Conservation (phyloP, 768 basidiomycete genomes). For the Hypholoma sublateritium region DNA sequence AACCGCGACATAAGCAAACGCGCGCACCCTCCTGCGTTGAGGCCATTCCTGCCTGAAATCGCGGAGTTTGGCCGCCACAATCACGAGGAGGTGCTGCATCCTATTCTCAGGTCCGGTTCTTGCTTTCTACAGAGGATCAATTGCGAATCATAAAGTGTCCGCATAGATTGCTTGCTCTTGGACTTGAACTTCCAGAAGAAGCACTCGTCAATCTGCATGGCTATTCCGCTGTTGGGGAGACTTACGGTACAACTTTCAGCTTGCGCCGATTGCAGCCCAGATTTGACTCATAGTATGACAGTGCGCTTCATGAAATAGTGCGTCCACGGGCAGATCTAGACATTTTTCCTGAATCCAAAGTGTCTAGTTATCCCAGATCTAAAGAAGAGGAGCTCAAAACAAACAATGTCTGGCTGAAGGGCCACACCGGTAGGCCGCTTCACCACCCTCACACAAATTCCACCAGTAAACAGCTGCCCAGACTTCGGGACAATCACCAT, state of each 20-base stretch:
- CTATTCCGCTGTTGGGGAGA: slow-evolving; percentile 40
- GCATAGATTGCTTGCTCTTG: slow-evolving; percentile 46
- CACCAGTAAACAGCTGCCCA: slow-evolving; percentile 3
- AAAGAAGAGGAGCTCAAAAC: slow-evolving; percentile 49
- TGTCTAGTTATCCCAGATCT: slow-evolving; percentile 45
- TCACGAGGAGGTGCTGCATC: slow-evolving; percentile 51
- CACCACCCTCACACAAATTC: neutral
- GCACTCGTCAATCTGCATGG: slow-evolving; percentile 47
- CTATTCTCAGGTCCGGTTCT: slow-evolving; percentile 37
- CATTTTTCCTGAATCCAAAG: neutral
- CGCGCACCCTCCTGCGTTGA: slow-evolving; percentile 47
- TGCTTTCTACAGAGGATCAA: neutral
- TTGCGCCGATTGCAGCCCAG: neutral
- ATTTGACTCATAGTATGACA: slow-evolving; percentile 16
- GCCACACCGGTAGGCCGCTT: slow-evolving; percentile 46
- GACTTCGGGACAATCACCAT: slow-evolving; percentile 59
- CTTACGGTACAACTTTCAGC: slow-evolving; percentile 30
- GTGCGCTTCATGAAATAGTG: slow-evolving; percentile 72
- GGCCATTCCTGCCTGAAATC: slow-evolving; percentile 54
- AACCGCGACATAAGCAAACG: slow-evolving; percentile 47
- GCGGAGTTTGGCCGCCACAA: slow-evolving; percentile 48
- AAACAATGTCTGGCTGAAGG: slow-evolving; percentile 59
- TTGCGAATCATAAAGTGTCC: neutral
- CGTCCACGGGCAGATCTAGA: slow-evolving; percentile 10
- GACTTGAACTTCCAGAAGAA: slow-evolving; percentile 56